These are phyloP conservation scores for Hypoxylon sp. DNA, from an alignment of 2,329 filamentous ascomycete genomes.

Conservation along the genomic window DNA sequence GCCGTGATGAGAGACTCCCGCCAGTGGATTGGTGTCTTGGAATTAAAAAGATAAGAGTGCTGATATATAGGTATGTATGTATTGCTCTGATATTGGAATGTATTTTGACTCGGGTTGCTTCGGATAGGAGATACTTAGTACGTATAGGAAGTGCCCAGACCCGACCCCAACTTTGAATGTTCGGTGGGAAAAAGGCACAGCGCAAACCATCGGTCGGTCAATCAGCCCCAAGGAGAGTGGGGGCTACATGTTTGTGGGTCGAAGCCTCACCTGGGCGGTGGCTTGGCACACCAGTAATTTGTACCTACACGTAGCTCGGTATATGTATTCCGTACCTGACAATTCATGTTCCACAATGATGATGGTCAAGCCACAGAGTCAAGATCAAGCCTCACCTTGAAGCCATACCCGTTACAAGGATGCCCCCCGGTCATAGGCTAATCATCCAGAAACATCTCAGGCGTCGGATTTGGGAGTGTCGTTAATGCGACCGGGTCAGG, in stretches of 20 bases:
- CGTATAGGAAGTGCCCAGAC: background rate
- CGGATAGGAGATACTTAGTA: background rate
- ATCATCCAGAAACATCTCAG: conserved; percentile 42
- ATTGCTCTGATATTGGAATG: conserved; percentile 3
- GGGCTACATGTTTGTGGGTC: background rate
- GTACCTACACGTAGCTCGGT: background rate
- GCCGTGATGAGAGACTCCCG: conserved; percentile 29
- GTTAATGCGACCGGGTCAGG: conserved; percentile 38
- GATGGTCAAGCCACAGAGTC: background rate
- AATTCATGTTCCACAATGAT: background rate
- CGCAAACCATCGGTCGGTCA: background rate
- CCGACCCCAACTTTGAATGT: background rate
- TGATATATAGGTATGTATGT: too few species aligned
- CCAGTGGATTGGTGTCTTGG: conserved; percentile 20
- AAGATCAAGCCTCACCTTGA: background rate
- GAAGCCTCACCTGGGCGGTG: too few species aligned
- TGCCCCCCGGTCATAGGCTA: conserved; percentile 28
- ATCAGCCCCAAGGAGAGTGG: background rate
- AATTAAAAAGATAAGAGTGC: conserved; percentile 32
- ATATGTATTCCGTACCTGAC: background rate
- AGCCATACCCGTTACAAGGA: conserved; percentile 18
- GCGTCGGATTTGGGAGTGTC: conserved; percentile 35
- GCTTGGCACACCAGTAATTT: too few species aligned
- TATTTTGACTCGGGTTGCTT: conserved; percentile 12
- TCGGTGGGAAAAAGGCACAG: conserved; percentile 20